Evolutionary conservation across 345 rosid genomes (phyloP).

Genomic region (Mercurialis annua): DNA sequence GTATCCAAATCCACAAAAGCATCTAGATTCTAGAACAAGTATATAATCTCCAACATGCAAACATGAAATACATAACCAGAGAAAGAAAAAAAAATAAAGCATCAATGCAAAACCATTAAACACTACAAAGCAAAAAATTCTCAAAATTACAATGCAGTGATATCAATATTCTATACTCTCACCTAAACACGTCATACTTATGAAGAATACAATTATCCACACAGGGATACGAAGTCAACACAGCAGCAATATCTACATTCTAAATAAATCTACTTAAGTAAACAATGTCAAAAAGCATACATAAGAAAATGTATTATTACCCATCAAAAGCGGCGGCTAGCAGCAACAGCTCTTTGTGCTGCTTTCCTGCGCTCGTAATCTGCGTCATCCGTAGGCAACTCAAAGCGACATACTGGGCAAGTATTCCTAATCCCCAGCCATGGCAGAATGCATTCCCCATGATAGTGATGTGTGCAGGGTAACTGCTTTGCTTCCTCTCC

Average conservation of each 20-base stretch:
- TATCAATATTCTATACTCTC: constrained; percentile 22
- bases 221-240: constrained; percentile 17
- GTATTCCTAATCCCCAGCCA: constrained; percentile 90
- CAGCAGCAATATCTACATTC: constrained; percentile 29
- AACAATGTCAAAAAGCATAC: constrained; percentile 26
- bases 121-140: constrained; percentile 16
- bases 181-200: constrained; percentile 18
- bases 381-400: constrained; percentile 79
- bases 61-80: neutral
- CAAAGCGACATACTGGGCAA: constrained; percentile 86
- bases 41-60: neutral
- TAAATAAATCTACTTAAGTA: constrained; percentile 27
- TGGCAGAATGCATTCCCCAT: constrained; percentile 75
- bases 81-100: neutral
- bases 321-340: constrained; percentile 29
- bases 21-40: neutral
- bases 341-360: constrained; percentile 23
- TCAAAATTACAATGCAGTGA: constrained; percentile 22
- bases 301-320: constrained; percentile 15
- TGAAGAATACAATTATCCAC: constrained; percentile 16
- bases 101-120: constrained; percentile 17
- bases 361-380: constrained; percentile 60
- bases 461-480: constrained; percentile 80
- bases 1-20: neutral
- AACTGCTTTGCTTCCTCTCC: constrained; percentile 66